Evolutionary conservation across 2,329 filamentous ascomycete genomes (phyloP), one percentile per base, ranked within the genome.

Genomic region (Myrmaecium sp.): DNA sequence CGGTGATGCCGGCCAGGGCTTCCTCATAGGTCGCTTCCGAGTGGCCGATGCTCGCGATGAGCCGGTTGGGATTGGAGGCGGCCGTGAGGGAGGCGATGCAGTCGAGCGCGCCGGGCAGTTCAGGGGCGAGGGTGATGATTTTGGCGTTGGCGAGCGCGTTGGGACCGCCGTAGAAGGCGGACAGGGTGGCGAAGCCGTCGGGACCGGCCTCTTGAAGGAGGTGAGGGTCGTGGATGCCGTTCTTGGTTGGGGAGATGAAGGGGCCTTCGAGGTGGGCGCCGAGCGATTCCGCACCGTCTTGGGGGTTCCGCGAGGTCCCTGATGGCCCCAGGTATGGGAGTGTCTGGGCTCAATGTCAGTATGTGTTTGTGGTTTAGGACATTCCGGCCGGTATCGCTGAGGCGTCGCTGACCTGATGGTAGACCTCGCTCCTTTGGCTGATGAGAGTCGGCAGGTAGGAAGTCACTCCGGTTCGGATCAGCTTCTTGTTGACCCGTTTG

Each of bases 221-320:
- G 30, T 74, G 66, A 11, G 64, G 57, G 43, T 78, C 80, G 59
- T 93, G 84, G 19, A 91, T 75, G 26, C 84, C 84, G 43, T 92
- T 91, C 47, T 86, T 86, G 24, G 69, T 69, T 0, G 77, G 74
- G 41, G 61, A 80, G 29, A 94, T 62, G 53, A 94, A 94, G 0
- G 84, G 84, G 0, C 84, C 84, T 60, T 94, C 84, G 46, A 80
- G 78, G 44, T 94, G 84, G 3, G 83, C 83, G 16, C 84, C 84
- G 9, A 94, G 66, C 0, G 80, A 89, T 54, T 93, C 83, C 25
- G 81, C 73, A 23, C 84, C 84, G 35, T 80, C 68, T 21, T 60
- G 51, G 17, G 79, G 57, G 27, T 64, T 49, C 34, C 78, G 67
- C 9, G 49, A 41, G 31, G 50, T 46, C 10, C 74, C 74, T 1